These are phyloP conservation scores for Gremmenia infestans DNA, from an alignment of 2,329 filamentous ascomycete species.

Conservation along the genomic window DNA sequence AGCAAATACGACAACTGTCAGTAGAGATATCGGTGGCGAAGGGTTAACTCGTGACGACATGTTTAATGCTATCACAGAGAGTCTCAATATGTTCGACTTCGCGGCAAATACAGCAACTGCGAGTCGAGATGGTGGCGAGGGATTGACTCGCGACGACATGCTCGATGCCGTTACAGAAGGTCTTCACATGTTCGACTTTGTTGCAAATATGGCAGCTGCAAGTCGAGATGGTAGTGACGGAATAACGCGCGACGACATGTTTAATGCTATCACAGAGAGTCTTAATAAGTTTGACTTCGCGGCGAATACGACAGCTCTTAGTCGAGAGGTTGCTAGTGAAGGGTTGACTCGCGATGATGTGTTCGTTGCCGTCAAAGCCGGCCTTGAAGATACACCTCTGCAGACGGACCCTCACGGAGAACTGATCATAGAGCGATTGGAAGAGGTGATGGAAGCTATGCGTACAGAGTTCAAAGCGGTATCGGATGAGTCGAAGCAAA, in stretches of 20 bases:
- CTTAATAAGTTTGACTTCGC: conserved; percentile 67
- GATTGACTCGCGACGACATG: conserved; percentile 65
- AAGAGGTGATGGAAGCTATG: conserved; percentile 61
- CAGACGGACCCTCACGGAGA: conserved; percentile 39
- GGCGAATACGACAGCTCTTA: conserved; percentile 16
- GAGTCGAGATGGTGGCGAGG: conserved; percentile 63
- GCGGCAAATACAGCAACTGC: conserved; percentile 27
- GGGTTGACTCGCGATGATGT: conserved; percentile 49
- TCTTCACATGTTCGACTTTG: conserved; percentile 43
- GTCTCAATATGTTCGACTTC: conserved; percentile 46
- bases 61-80: conserved; percentile 55
- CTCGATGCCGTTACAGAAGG: conserved; percentile 57
- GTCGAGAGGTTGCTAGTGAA: conserved; percentile 49
- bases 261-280: conserved; percentile 56
- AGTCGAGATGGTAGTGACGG: conserved; percentile 58
- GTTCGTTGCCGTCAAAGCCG: conserved; percentile 53
- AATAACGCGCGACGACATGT: conserved; percentile 64
- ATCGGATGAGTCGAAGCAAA: conserved; percentile 66
- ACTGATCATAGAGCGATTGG: conserved; percentile 50
- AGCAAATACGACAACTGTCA: conserved; percentile 32
- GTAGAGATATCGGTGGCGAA: conserved; percentile 54
- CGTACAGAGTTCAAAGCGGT: conserved; percentile 54
- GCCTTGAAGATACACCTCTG: conserved; percentile 44
- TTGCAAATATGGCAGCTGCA: conserved; percentile 15
- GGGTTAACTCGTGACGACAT: conserved; percentile 63